phyloP scores from a whole-genome alignment of 202 grass and related monocot species.

The Setaria italica region DNA sequence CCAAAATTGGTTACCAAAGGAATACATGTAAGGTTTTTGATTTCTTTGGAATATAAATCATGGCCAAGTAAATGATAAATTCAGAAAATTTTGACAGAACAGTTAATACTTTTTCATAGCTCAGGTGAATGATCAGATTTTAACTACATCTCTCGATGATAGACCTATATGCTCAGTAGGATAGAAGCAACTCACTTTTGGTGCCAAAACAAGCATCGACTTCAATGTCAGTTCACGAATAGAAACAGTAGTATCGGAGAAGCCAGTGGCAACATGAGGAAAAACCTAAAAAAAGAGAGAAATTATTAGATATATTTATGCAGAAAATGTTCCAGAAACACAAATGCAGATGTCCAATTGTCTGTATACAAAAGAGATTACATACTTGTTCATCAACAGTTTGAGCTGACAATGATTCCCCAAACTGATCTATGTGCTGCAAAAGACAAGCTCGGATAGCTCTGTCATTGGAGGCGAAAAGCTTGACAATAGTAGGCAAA shows the following conservation, averaged over 20 bases:
- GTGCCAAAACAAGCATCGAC: slow-evolving; percentile 95
- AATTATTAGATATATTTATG: slow-evolving; percentile 45
- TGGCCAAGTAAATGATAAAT: neutral
- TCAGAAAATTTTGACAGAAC: slow-evolving; percentile 18
- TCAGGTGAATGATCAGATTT: neutral
- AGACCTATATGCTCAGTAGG: slow-evolving; percentile 22
- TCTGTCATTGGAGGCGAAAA: slow-evolving; percentile 96
- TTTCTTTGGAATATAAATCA: neutral
- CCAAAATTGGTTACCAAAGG: neutral
- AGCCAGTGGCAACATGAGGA: slow-evolving; percentile 94
- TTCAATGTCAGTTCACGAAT: slow-evolving; percentile 98
- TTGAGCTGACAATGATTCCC: slow-evolving; percentile 86
- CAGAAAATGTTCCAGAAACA: slow-evolving; percentile 36
- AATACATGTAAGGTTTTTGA: neutral
- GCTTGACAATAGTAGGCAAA: slow-evolving; percentile 97
- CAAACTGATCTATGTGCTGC: slow-evolving; percentile 99
- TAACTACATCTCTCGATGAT: neutral
- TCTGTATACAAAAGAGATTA: slow-evolving; percentile 32
- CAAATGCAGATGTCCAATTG: neutral
- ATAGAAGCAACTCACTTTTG: slow-evolving; percentile 72
- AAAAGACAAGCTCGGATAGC: slow-evolving; percentile 97
- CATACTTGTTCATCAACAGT: slow-evolving; percentile 98
- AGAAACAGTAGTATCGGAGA: slow-evolving; percentile 87
- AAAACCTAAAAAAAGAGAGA: slow-evolving; percentile 74
- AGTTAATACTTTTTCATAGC: neutral